Base-by-base conservation (phyloP, 106 monocot genomes). In the Dendrobium officinale region DNA sequence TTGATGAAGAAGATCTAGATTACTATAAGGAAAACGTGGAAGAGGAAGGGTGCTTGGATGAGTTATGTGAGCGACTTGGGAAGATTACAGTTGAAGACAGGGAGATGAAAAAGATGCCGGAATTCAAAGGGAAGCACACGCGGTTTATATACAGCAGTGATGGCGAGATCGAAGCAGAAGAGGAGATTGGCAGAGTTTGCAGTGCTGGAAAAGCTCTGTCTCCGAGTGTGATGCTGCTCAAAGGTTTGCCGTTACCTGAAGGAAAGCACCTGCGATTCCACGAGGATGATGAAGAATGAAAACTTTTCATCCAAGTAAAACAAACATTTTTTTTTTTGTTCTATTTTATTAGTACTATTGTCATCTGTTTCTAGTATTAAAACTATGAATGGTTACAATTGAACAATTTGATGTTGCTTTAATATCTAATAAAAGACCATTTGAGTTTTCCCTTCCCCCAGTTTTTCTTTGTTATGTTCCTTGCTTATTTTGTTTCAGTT, bases 181-280 rank as follows among this genome's bases (percentile, higher is more conserved):
- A 83, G 73, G 84, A 83, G 55, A 68, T 55, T 26, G 29, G 44
- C 18, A 43, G 18, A 3, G 72, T 7, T 66, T n/a, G 5, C 4
- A 45, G 4, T 9, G 45, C 6, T 0, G 41, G 61, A 80, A 41
- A 20, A 49, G 51, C 37, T 26, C 37, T 42, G 17, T 89, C 87
- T 4, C 86, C 88, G 18, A 76, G 75, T 17, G 80, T 84, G 27
- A 5, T 86, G 18, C 26, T 85, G 79, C 72, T 95, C 79, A 98
- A 83, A 83, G 97, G 94, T n/a, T 59, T 96, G 78, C 95, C 95
- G 0, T 84, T 75, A 19, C 91, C 93, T 0, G 84, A 93, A 64
- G 98, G 95, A 81, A 98, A 92, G 87, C 95, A 98, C 77, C 80
- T 98, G 16, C 79, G 98, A 42, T 98, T 98, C 83, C 91, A 84